These are phyloP conservation scores for Phycomyces blakesleeanus DNA, from an alignment of 192 early-diverging fungal species.

Conservation along the genomic window DNA sequence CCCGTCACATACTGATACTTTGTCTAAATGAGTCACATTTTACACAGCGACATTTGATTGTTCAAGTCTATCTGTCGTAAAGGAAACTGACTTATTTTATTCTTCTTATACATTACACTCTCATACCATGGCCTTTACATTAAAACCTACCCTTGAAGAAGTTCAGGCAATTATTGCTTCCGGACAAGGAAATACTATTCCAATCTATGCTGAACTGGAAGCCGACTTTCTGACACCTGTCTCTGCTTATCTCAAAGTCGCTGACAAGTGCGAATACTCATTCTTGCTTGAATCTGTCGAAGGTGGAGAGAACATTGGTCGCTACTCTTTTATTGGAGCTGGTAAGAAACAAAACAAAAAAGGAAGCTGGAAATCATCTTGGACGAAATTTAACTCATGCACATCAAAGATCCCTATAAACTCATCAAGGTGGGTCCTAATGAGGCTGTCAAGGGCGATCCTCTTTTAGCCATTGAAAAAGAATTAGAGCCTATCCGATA, in stretches of 20 bases:
- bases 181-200: constrained; percentile 81
- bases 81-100: not conserved
- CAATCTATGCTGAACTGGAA: constrained; percentile 82
- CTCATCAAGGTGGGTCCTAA: constrained; percentile 72
- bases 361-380: not conserved
- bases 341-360: constrained; percentile 45
- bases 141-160: constrained; percentile 68
- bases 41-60: not conserved
- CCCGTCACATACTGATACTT: no score
- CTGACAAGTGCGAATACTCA: constrained; percentile 77
- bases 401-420: constrained; percentile 76
- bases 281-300: constrained; percentile 94
- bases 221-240: constrained; percentile 96
- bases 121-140: constrained; percentile 42
- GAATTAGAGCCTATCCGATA: constrained; percentile 75
- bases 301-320: constrained; percentile 92
- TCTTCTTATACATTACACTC: constrained; percentile 44
- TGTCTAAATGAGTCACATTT: not conserved
- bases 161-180: constrained; percentile 57
- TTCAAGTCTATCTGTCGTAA: not conserved
- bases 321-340: constrained; percentile 94
- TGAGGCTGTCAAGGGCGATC: constrained; percentile 77
- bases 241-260: constrained; percentile 88
- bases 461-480: constrained; percentile 80
- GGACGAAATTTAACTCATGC: no score